Base-by-base conservation (phyloP, 1,284 basidiomycete genomes). In the Cryptococcus sp. region DNA sequence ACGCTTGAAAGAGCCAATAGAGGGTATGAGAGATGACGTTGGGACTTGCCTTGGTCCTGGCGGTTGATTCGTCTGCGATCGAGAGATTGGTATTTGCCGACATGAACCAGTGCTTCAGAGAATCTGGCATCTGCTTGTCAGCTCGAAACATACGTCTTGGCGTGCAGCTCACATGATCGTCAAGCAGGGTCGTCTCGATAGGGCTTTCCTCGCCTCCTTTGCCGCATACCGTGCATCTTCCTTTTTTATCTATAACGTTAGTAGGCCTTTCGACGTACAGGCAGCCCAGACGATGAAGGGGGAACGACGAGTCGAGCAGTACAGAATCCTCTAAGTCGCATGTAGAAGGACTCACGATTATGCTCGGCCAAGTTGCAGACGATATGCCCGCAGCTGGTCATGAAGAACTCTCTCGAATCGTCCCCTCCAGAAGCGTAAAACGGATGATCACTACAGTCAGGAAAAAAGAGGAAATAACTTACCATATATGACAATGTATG, bases 201-300 rank as follows among this genome's bases (percentile, higher is more conserved):
- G 46, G 46, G 16, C 33, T 21, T 5, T 40, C 31, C 18, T 41
- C 26, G 7, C 26, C 39, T 18, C 46, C 46, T 23, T 40, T 47
- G 3, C 46, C 46, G 32, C 46, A 47, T 4, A 41, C 37, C 4
- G 46, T 34, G 18, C 46, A 47, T 28, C 25, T 22, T n/a, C 26
- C 46, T 21, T 47, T 47, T 18, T 41, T 47, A 22, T 41, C 46
- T 47, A 24, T n/a, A n/a, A n/a, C n/a, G n/a, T n/a, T n/a, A n/a
- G n/a, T n/a, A n/a, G n/a, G n/a, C n/a, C 24, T 16, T 19, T 11
- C 12, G 23, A 32, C 19, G 12, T 34, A 10, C 45, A 22, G 11
- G n/a, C 5, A 10, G 39, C 31, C 3, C 5, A 34, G 4, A 16
- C 2, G 18, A 10, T 11, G 25, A 4, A 43, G 28, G 38, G 38